A percentile compares a stretch with the other conserved stretches of the same genome.
Conservation (phyloP, 208 protist genomes). For the Crithidia sp. region DNA sequence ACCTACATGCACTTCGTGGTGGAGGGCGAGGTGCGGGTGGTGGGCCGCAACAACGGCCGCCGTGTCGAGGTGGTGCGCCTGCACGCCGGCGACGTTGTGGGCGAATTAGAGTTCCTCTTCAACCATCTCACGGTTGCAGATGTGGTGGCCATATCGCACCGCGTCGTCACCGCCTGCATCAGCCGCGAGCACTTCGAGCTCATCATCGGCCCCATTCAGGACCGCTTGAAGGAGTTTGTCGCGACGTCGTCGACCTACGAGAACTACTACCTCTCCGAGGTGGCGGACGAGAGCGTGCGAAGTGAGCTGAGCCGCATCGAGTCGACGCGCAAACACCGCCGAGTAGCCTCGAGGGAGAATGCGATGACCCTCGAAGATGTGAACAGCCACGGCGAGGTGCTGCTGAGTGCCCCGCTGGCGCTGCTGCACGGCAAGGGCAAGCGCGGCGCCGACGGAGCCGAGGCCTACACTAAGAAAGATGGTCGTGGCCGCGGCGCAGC, state of each 20-base stretch:
- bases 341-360: constrained; percentile 29
- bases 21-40: constrained; percentile 77
- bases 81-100: constrained; percentile 73
- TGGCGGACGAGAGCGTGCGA: constrained; percentile 65
- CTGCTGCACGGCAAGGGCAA: constrained; percentile 35
- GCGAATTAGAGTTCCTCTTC: constrained; percentile 92
- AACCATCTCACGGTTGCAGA: constrained; percentile 84
- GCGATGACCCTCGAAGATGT: constrained; percentile 31
- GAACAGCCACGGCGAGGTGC: constrained; percentile 52
- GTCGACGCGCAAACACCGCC: constrained; percentile 36
- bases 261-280: constrained; percentile 62
- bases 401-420: constrained; percentile 34
- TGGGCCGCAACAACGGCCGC: constrained; percentile 70
- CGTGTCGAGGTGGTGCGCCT: constrained; percentile 73
- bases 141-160: constrained; percentile 68
- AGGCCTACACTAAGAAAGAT: not conserved
- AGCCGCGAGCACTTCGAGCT: constrained; percentile 89
- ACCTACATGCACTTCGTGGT: constrained; percentile 83
- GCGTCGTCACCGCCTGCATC: constrained; percentile 71
- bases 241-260: constrained; percentile 66
- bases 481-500: constrained; percentile 2
- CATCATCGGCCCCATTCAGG: constrained; percentile 81
- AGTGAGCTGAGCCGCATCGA: constrained; percentile 60
- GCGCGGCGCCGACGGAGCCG: constrained; percentile 4
- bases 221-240: constrained; percentile 84